Evolutionary conservation across 2,329 filamentous ascomycete genomes (phyloP), one percentile per base, ranked within the genome.

Genomic region (Aspergillus hortae): DNA sequence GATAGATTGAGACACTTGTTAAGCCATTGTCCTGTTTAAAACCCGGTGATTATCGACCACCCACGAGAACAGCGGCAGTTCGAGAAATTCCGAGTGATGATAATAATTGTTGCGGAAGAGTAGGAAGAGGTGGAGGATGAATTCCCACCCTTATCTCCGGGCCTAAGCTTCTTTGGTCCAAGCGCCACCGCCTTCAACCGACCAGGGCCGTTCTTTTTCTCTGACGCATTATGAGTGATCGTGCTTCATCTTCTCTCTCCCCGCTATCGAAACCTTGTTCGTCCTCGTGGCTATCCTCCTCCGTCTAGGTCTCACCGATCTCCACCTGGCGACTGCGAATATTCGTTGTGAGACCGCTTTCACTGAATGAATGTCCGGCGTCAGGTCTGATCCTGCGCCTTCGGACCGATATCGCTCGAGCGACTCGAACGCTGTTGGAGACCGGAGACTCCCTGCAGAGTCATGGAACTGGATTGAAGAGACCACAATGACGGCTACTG

Each of bases 401-500:
- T 57, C 52, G 54, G 58, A 60, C 56, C 63, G 58, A 59, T 59
- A 61, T 57, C 51, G 54, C 56, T 56, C 57, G 30, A 45, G 51
- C 52, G 50, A 56, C 33, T 50, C 49, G 40, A 55, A 32, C 44
- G 51, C 44, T 49, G 36, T 48, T 53, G 54, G 49, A 49, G 42
- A 46, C 23, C 46, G 51, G 45, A 42, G 44, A 33, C 42, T 35
- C 25, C 46, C 51, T 23, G 38, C 49, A 52, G 51, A 67, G 64
- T 63, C 58, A 67, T 71, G 66, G 64, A 55, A 63, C 40, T 61
- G 60, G 53, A 53, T 59, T 60, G 60, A 66, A 69, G 63, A 68
- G 50, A 58, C 60, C 53, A 61, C 59, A 56, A 73, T 73, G 69
- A 61, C 65, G 51, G 52, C 61, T 52, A 58, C 59, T 59, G 57